Percentiles rank a stretch among this genome's conserved stretches.
phyloP scores from a whole-genome alignment of 495 filamentous ascomycete species.

The Trichoderma reesei region DNA sequence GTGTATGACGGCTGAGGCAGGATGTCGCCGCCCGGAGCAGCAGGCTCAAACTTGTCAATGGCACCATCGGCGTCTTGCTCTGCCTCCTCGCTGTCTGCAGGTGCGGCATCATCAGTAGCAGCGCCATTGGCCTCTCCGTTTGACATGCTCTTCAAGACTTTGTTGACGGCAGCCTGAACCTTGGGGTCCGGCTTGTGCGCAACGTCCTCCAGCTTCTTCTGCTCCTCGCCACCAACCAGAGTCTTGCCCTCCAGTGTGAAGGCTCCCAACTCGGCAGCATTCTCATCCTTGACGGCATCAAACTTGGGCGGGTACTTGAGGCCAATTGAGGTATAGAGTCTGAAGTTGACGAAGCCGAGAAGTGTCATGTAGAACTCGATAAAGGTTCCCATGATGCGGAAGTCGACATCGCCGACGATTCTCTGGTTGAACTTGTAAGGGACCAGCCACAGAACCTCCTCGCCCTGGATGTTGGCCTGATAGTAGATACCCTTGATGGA shows the following conservation, averaged over 20 bases:
- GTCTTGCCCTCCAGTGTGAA: slow-evolving; percentile 72
- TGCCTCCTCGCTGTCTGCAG: slow-evolving; percentile 36
- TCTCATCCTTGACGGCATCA: slow-evolving; percentile 73
- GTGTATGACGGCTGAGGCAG: slow-evolving; percentile 69
- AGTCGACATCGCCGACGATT: slow-evolving; percentile 87
- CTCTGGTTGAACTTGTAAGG: slow-evolving; percentile 95
- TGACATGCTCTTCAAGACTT: slow-evolving; percentile 40
- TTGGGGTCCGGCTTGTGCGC: slow-evolving; percentile 37
- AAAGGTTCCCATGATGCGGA: slow-evolving; percentile 97
- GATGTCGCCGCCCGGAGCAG: slow-evolving; percentile 69
- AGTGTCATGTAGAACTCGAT: slow-evolving; percentile 97
- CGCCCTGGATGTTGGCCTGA: slow-evolving; percentile 95
- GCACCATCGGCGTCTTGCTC: slow-evolving; percentile 42
- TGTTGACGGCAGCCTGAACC: slow-evolving; percentile 46
- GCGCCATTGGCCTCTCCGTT: slow-evolving; percentile 34
- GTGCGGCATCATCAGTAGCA: slow-evolving; percentile 33
- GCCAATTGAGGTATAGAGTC: slow-evolving; percentile 82
- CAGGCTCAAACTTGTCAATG: slow-evolving; percentile 82
- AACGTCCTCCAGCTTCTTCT: slow-evolving; percentile 46
- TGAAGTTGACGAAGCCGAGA: slow-evolving; percentile 89
- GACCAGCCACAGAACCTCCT: slow-evolving; percentile 94
- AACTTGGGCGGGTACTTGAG: slow-evolving; percentile 93
- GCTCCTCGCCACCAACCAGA: slow-evolving; percentile 38
- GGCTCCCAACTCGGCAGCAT: slow-evolving; percentile 82
- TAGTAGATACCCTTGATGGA: slow-evolving; percentile 99